Evolutionary conservation across 345 rosid species (phyloP).

Genomic region (Ceriops tagal): DNA sequence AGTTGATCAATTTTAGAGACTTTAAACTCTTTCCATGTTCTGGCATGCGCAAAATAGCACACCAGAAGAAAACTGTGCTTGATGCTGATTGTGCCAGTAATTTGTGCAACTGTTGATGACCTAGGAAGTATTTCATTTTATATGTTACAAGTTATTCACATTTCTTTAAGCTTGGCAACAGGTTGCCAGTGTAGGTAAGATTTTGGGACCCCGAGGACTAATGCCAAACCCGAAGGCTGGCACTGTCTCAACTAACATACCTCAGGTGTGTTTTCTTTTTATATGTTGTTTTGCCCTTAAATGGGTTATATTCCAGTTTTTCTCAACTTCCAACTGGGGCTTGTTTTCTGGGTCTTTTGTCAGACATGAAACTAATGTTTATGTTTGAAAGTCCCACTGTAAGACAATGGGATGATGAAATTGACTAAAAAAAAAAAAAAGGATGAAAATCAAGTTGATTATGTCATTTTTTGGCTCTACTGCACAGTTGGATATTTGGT

Average conservation of each 20-base stretch:
- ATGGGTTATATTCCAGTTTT: neutral
- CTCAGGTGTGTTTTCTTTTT: slow-evolving; percentile 52
- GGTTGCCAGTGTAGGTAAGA: slow-evolving; percentile 96
- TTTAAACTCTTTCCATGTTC: too few species aligned
- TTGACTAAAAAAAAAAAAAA: too few species aligned
- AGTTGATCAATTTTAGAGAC: too few species aligned
- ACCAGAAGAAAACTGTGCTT: too few species aligned
- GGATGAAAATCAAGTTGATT: too few species aligned
- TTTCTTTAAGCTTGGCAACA: slow-evolving; percentile 28
- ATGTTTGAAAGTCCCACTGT: too few species aligned
- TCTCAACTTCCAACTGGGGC: neutral
- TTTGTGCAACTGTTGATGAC: neutral
- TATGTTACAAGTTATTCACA: neutral
- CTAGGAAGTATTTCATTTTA: neutral
- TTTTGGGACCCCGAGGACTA: slow-evolving; percentile 97
- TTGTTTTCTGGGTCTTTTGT: neutral
- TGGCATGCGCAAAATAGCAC: too few species aligned
- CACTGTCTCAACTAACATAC: slow-evolving; percentile 79
- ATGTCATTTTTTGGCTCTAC: too few species aligned
- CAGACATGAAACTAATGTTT: too few species aligned
- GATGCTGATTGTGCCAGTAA: too few species aligned
- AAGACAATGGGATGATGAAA: too few species aligned
- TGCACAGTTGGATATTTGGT: too few species aligned
- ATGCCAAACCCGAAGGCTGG: slow-evolving; percentile 99
- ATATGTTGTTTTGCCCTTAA: neutral